Percentiles rank a stretch among this genome's conserved stretches.
Evolutionary conservation across 306 rosid genomes (phyloP).

Genomic region (Citrullus mucosospermus): DNA sequence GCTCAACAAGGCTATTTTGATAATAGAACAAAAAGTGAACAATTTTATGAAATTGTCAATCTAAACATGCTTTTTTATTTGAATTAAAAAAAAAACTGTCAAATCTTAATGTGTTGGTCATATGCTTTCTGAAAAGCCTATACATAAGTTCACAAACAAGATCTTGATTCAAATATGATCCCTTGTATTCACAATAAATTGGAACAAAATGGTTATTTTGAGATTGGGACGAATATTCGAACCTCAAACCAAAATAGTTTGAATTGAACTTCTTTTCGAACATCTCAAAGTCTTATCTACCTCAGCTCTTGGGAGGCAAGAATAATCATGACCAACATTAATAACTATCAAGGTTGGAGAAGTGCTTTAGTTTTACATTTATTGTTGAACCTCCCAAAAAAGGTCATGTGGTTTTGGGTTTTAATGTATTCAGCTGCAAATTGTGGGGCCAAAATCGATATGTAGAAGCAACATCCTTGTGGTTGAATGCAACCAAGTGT

Average conservation of each 20-base stretch:
- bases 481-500: background rate
- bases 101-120: background rate
- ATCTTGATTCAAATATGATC: background rate
- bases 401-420: background rate
- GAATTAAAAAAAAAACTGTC: background rate
- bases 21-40: background rate
- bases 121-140: background rate
- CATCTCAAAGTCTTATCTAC: background rate
- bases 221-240: background rate
- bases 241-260: background rate
- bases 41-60: background rate
- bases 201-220: background rate
- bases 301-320: background rate
- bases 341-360: conserved; percentile 1
- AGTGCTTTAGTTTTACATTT: background rate
- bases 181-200: background rate
- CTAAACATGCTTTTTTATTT: background rate
- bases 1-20: background rate
- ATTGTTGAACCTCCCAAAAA: background rate
- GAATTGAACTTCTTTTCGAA: background rate
- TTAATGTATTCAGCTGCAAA: background rate
- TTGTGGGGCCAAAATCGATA: background rate
- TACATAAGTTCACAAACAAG: background rate
- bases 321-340: conserved; percentile 1
- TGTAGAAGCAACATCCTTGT: background rate